phyloP scores from a whole-genome alignment of 805 yeast genomes.

The Wickerhamomyces bovis region DNA sequence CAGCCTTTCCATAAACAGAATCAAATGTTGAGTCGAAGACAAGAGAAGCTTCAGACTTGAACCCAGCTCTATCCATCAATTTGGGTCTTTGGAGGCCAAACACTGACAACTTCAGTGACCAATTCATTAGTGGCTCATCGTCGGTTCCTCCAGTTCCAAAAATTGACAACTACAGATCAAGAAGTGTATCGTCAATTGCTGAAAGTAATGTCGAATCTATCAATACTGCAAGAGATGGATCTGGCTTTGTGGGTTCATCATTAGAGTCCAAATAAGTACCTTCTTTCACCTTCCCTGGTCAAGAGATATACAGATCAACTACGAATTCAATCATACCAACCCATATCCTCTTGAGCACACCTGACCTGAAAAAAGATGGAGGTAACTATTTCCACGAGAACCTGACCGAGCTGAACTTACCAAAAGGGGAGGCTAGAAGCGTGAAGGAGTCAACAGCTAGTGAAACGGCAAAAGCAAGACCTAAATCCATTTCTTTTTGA shows the following conservation, averaged over 20 bases:
- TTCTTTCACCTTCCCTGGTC: not conserved
- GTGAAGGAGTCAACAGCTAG: constrained; percentile 7
- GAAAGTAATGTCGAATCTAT: constrained; percentile 6
- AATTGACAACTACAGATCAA: constrained; percentile 28
- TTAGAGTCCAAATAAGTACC: not conserved
- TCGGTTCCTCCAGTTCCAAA: constrained; percentile 24
- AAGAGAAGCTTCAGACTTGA: constrained; percentile 8
- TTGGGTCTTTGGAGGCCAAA: constrained; percentile 58
- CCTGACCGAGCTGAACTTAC: not conserved
- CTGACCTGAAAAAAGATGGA: constrained; percentile 3
- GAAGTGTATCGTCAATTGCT: constrained; percentile 15
- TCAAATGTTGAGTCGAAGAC: no score
- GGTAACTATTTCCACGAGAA: constrained; percentile 17
- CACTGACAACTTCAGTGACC: constrained; percentile 43
- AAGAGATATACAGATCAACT: constrained; percentile 20
- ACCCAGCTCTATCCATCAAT: constrained; percentile 30
- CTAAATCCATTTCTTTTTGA: constrained; percentile 14
- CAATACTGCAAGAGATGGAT: not conserved
- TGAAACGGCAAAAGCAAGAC: not conserved
- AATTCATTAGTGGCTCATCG: constrained; percentile 34
- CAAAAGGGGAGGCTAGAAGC: not conserved
- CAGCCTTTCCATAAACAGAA: no score
- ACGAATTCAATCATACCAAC: constrained; percentile 18
- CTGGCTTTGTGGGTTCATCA: not conserved
- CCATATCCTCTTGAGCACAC: constrained; percentile 21